A percentile compares a stretch with the other conserved stretches of the same genome.
phyloP scores from a whole-genome alignment of 2,329 filamentous ascomycete species.

The Byssothecium circinans region DNA sequence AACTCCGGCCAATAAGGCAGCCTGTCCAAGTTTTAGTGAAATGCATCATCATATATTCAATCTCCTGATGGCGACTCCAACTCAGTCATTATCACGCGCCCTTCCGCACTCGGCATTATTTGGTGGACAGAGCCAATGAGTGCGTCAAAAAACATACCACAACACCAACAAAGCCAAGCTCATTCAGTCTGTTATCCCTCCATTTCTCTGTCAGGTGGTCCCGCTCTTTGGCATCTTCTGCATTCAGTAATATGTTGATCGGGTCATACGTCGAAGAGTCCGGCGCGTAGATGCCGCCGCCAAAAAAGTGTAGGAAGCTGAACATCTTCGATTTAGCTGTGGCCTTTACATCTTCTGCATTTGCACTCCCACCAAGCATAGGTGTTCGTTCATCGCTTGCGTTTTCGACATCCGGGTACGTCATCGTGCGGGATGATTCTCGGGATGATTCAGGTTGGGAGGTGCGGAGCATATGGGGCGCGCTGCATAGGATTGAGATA shows the following conservation, averaged over 20 bases:
- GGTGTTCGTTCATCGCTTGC: conserved; percentile 24
- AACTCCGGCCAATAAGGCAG: conserved; percentile 44
- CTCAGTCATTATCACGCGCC: background rate
- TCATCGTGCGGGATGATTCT: conserved; percentile 13
- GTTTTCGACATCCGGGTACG: conserved; percentile 23
- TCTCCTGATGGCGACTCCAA: too few species aligned
- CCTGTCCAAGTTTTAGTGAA: conserved; percentile 14
- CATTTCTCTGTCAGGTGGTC: conserved; percentile 43
- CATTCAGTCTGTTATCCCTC: conserved; percentile 45
- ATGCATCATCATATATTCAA: too few species aligned
- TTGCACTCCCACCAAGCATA: conserved; percentile 18
- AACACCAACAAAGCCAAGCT: conserved; percentile 48
- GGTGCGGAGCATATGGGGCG: background rate
- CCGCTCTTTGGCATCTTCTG: conserved; percentile 33
- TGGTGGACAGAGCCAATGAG: too few species aligned
- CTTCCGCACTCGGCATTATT: background rate
- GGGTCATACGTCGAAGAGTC: conserved; percentile 41
- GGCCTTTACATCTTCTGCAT: conserved; percentile 6
- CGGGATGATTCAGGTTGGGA: conserved; percentile 3
- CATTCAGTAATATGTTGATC: conserved; percentile 43
- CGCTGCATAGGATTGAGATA: background rate
- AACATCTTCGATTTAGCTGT: conserved; percentile 8
- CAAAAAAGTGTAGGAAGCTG: conserved; percentile 32
- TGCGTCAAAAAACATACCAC: conserved; percentile 32
- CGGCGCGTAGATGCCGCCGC: conserved; percentile 38